Conservation (phyloP, 148 eudicot species). For the Silene uniflora region DNA sequence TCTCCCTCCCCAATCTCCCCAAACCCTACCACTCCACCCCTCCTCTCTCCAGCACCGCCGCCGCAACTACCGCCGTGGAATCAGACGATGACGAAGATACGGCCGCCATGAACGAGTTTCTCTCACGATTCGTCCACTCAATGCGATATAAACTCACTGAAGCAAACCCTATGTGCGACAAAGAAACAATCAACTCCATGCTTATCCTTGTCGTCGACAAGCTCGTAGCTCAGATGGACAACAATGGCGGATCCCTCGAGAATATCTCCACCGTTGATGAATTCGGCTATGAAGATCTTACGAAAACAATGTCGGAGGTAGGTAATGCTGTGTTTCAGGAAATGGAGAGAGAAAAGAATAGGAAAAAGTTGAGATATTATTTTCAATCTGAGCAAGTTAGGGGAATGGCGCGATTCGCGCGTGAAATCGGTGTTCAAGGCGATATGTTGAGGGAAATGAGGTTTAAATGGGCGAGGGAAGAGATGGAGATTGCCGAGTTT, state of each 20-base stretch:
- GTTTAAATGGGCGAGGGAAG: constrained; percentile 93
- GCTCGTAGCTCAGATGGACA: constrained; percentile 56
- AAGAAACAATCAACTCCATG: constrained; percentile 60
- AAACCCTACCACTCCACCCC: constrained; percentile 12
- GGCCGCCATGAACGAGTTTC: constrained; percentile 68
- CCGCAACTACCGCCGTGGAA: background rate
- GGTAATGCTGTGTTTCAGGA: constrained; percentile 56
- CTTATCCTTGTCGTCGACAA: constrained; percentile 63
- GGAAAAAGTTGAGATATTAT: constrained; percentile 66
- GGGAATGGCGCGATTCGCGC: constrained; percentile 70
- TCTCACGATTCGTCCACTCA: constrained; percentile 74
- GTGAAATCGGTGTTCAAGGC: constrained; percentile 84
- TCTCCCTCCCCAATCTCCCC: background rate
- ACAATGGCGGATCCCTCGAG: background rate
- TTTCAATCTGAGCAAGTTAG: constrained; percentile 76
- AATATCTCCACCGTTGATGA: background rate
- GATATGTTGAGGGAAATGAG: constrained; percentile 86
- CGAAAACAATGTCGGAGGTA: constrained; percentile 75
- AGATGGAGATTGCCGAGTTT: constrained; percentile 75
- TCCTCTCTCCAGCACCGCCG: background rate
- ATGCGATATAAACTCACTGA: constrained; percentile 68
- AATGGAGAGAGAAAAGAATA: constrained; percentile 77
- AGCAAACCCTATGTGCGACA: constrained; percentile 52
- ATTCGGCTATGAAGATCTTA: constrained; percentile 45
- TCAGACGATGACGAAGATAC: constrained; percentile 39